Evolutionary conservation across 1,284 basidiomycete species (phyloP), one percentile per base, ranked within the genome.

Genomic region (Hortiboletus rubellus): DNA sequence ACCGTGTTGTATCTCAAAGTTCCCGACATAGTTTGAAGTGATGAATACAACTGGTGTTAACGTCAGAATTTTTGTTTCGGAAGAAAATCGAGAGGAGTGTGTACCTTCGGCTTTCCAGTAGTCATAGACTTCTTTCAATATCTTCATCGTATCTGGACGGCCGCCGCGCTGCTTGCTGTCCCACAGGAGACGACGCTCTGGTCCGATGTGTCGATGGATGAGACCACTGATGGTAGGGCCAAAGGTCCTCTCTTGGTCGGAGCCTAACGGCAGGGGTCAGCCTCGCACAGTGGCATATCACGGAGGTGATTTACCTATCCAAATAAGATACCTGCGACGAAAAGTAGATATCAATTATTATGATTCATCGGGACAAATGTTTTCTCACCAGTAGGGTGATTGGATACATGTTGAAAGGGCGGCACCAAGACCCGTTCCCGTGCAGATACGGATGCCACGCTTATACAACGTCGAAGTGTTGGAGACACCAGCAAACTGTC

Each of bases 161-260:
- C 86, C 85, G 48, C 87, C 87, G 55, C 83, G 76, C 50, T 74
- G 72, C 71, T 86, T 89, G 60, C 81, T 83, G 71, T 91, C 88
- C 88, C 89, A 91, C 24, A 91, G 77, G 17, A 85, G 75, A 30
- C 84, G 75, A 43, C 88, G 84, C 68, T 89, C 87, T 40, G 86
- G 85, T 58, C 78, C 84, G 42, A 91, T 75, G 65, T 88, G 79
- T 55, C 80, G 77, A 64, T 83, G 79, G 61, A 91, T 89, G 48
- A 91, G 78, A 18, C 82, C 81, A 60, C 79, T 82, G 61, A 91
- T 87, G 37, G 88, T 90, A 40, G 86, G 84, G 14, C 88, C 88
- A 64, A 90, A 90, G 1, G 88, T 90, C 75, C 86, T 87, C 71
- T 87, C 84, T 71, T 88, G 86, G 66, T 89, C 86, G 55, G 85